Conservation (phyloP, 108 stramenopile species). For the Conticribra guillardii region DNA sequence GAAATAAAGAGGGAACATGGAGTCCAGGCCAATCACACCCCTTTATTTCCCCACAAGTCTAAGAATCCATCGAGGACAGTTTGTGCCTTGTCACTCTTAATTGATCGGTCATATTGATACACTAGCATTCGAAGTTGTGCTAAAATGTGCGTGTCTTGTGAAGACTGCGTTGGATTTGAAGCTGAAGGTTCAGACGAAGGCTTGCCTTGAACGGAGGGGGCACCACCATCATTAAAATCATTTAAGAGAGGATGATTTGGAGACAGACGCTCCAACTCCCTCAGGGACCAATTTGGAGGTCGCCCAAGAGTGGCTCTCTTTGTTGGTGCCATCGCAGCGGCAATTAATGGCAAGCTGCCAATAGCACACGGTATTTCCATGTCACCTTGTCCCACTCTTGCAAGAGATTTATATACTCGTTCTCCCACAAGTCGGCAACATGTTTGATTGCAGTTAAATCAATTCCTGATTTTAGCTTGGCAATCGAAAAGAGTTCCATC, state of each 20-base stretch:
- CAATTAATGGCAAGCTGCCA: neutral
- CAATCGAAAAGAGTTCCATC: neutral
- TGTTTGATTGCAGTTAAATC: neutral
- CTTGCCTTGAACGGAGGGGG: no score
- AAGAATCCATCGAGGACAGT: no score
- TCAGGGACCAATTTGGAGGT: neutral
- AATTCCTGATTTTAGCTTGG: neutral
- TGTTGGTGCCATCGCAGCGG: neutral
- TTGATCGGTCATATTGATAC: no score
- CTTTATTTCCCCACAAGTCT: no score
- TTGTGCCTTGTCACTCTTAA: no score
- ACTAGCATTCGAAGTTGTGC: no score
- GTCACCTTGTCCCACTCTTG: neutral
- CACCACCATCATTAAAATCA: no score
- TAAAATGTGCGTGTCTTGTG: no score
- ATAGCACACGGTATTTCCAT: neutral
- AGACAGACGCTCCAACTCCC: neutral
- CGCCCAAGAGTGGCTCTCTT: neutral
- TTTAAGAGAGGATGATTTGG: neutral
- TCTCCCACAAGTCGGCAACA: neutral
- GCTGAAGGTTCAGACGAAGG: no score
- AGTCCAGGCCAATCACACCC: no score
- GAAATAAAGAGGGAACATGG: no score
- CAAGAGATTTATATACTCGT: neutral
- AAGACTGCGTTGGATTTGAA: no score